Evolutionary conservation across 768 basidiomycete species (phyloP).

Genomic region (Boletus reticuloceps): DNA sequence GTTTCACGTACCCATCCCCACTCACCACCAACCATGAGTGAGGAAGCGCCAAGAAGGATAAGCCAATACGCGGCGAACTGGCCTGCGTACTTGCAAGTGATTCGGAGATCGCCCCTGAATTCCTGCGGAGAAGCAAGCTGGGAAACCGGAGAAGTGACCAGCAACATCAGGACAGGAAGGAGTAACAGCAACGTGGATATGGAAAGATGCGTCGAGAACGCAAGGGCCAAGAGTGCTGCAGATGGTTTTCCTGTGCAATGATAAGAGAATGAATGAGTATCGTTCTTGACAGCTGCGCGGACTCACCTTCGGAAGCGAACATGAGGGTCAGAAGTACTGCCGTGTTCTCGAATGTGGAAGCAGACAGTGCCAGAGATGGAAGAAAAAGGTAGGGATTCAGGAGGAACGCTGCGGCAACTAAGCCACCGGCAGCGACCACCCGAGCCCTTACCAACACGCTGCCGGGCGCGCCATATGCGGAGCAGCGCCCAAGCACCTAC

Average conservation of each 20-base stretch:
- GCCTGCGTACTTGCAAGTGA: constrained; percentile 28
- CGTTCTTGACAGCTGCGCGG: neutral
- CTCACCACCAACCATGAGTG: constrained; percentile 57
- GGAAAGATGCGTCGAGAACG: constrained; percentile 70
- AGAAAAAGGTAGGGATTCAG: constrained; percentile 87
- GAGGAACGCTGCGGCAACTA: constrained; percentile 70
- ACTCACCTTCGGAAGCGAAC: constrained; percentile 66
- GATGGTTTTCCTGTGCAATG: constrained; percentile 51
- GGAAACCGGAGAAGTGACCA: constrained; percentile 60
- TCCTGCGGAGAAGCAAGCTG: constrained; percentile 60
- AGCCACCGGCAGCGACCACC: constrained; percentile 48
- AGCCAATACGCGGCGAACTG: constrained; percentile 54
- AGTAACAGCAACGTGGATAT: constrained; percentile 69
- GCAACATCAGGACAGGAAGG: constrained; percentile 62
- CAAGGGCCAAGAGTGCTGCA: constrained; percentile 60
- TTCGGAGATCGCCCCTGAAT: constrained; percentile 18
- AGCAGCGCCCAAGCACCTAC: constrained; percentile 67
- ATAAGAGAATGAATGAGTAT: neutral
- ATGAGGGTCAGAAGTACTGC: constrained; percentile 63
- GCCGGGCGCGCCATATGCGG: constrained; percentile 64
- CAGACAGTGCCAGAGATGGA: constrained; percentile 77
- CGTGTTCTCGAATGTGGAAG: constrained; percentile 79
- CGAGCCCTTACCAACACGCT: constrained; percentile 37
- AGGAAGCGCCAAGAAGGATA: constrained; percentile 43
- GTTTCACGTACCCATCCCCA: constrained; percentile 72